Evolutionary conservation across 108 stramenopile species (phyloP).

Genomic region (Nannochloropsis salina): DNA sequence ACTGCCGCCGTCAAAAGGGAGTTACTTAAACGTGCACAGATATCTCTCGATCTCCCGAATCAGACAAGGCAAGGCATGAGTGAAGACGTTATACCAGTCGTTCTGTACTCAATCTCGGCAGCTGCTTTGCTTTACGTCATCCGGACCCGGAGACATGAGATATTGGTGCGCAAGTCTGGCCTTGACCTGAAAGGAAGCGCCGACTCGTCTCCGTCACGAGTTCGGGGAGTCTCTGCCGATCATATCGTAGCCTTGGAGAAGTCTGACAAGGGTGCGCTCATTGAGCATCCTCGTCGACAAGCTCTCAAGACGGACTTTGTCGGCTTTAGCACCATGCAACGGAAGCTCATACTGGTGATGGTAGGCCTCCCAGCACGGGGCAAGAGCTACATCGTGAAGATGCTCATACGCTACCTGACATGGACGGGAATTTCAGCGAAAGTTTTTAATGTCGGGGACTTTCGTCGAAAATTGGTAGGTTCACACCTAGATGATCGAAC

Average conservation of each 20-base stretch:
- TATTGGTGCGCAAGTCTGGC: background rate
- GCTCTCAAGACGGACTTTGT: conserved; percentile 21
- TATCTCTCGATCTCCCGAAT: background rate
- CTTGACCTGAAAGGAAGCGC: background rate
- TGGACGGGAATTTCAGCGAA: conserved; percentile 54
- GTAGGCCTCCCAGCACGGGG: conserved; percentile 53
- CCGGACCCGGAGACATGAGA: background rate
- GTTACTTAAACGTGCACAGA: no score
- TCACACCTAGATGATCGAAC: background rate
- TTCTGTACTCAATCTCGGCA: background rate
- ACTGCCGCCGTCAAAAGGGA: no score
- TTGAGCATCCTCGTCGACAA: background rate
- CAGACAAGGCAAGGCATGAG: background rate
- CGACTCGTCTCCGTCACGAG: background rate
- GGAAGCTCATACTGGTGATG: conserved; percentile 48
- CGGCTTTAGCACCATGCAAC: conserved; percentile 47
- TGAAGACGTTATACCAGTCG: background rate
- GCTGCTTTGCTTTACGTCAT: conserved; percentile 17
- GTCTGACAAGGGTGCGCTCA: conserved; percentile 14
- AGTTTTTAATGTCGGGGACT: conserved; percentile 56
- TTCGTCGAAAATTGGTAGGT: conserved; percentile 38
- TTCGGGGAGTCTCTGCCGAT: conserved; percentile 10
- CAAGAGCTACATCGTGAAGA: conserved; percentile 58
- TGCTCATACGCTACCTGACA: conserved; percentile 55
- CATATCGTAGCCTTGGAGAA: conserved; percentile 20